Percentiles rank a stretch among this genome's conserved stretches.
Conservation (phyloP, 257 asterid genomes). For the Buddleja alternifolia region DNA sequence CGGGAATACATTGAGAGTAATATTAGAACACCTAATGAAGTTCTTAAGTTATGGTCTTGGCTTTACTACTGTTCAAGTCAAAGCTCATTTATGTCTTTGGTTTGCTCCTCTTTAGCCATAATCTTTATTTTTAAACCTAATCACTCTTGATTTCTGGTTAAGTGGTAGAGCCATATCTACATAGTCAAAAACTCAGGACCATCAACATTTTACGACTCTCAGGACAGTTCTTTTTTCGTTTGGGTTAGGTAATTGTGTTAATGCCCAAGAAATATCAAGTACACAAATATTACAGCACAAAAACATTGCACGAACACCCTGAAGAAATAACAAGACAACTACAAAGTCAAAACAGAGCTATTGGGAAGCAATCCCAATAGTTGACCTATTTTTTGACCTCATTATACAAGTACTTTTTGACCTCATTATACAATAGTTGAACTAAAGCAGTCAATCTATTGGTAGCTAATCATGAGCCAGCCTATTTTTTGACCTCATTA, state of each 20-base stretch:
- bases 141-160: too few relatives aligned
- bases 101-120: not conserved
- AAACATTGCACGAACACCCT: too few relatives aligned
- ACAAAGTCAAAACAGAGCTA: too few relatives aligned
- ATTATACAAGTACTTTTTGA: too few relatives aligned
- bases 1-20: not conserved
- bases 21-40: not conserved
- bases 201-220: not conserved
- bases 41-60: conserved; percentile 13
- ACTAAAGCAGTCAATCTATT: not conserved
- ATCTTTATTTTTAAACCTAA: not conserved
- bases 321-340: too few relatives aligned
- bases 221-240: not conserved
- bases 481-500: not conserved
- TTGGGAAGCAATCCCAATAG: too few relatives aligned
- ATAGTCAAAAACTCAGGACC: not conserved
- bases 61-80: conserved; percentile 1
- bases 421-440: too few relatives aligned
- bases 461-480: not conserved
- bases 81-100: not conserved
- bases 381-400: too few relatives aligned
- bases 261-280: too few relatives aligned
- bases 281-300: too few relatives aligned
- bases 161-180: not conserved
- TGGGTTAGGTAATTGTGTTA: too few relatives aligned